Evolutionary conservation across 805 yeast species (phyloP), one percentile per base, ranked within the genome.

Genomic region (Kodamaea hsintzibuensis): DNA sequence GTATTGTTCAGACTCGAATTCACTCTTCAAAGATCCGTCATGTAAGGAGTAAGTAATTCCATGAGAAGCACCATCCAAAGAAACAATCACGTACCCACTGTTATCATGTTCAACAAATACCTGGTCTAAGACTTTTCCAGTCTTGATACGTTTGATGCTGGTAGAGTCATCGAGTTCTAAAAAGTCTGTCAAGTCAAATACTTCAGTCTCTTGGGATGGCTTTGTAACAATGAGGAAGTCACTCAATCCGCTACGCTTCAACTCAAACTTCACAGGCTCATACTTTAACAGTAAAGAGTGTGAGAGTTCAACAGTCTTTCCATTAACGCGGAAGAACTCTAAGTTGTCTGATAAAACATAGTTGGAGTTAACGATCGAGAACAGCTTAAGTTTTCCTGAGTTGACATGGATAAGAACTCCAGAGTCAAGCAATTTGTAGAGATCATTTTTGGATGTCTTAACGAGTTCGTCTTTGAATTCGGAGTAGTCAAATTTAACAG

Each of bases 151-250:
- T 44, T 58, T 63, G 25, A 65, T 63, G 52, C 61, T 59, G 13
- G 50, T 33, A 4, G 60, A 14, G 40, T 60, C 61, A 30, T 55
- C 55, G 42, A 60, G 49, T 12, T 52, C 47, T 39, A 62, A 57
- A 35, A 55, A 63, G 57, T 65, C 69, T 8, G 68, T 65, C 47
- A 65, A 57, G 51, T 65, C 68, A 25, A 47, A 60, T 9, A 63
- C 52, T 9, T 50, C 49, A 27, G 48, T 47, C 33, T 19, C 22
- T 2, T 42, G 6, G 30, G 35, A 40, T 7, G 22, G 40, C n/a
- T 40, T 46, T 8, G 53, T 19, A 10, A 58, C 49, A 14, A 55
- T 27, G 45, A 57, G 50, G 47, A 51, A 55, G 16, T 55, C 56
- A 37, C 57, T 52, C 35, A 58, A 54, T 3, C 51, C 55, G 19